Evolutionary conservation across 257 asterid species (phyloP).

Genomic region (Solanum corneliomulleri): DNA sequence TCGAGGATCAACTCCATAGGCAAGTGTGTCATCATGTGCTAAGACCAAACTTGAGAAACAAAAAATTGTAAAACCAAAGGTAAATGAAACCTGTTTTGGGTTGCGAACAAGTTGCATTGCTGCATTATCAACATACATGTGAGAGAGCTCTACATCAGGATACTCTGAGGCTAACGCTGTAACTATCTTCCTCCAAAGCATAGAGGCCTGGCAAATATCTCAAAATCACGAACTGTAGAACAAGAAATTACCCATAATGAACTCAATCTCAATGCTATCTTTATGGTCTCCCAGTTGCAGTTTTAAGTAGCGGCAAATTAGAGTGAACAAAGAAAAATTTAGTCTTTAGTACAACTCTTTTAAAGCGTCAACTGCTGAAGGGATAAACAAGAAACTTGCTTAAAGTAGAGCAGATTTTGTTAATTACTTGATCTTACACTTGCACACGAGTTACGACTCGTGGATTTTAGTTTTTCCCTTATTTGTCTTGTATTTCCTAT

Average conservation of each 20-base stretch:
- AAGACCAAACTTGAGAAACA: background rate
- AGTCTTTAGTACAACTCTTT: background rate
- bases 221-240: slow-evolving; percentile 1
- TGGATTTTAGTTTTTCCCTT: background rate
- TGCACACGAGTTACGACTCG: background rate
- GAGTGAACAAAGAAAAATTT: background rate
- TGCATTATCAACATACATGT: slow-evolving; percentile 98
- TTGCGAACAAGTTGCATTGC: slow-evolving; percentile 99
- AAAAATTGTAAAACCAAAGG: background rate
- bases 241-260: background rate
- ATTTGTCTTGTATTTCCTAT: background rate
- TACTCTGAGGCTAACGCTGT: slow-evolving; percentile 55
- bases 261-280: background rate
- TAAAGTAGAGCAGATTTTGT: background rate
- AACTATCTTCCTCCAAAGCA: slow-evolving; percentile 91
- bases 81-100: slow-evolving; percentile 74
- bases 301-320: background rate
- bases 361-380: background rate
- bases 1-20: background rate
- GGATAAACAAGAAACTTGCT: background rate
- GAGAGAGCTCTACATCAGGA: slow-evolving; percentile 93
- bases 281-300: background rate
- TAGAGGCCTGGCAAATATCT: slow-evolving; percentile 60
- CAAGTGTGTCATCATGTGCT: background rate
- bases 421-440: background rate